Percentiles rank a stretch among this genome's conserved stretches.
These are phyloP conservation scores for Cryphonectria radicalis DNA, from an alignment of 2,329 filamentous ascomycete genomes.

Conservation along the genomic window DNA sequence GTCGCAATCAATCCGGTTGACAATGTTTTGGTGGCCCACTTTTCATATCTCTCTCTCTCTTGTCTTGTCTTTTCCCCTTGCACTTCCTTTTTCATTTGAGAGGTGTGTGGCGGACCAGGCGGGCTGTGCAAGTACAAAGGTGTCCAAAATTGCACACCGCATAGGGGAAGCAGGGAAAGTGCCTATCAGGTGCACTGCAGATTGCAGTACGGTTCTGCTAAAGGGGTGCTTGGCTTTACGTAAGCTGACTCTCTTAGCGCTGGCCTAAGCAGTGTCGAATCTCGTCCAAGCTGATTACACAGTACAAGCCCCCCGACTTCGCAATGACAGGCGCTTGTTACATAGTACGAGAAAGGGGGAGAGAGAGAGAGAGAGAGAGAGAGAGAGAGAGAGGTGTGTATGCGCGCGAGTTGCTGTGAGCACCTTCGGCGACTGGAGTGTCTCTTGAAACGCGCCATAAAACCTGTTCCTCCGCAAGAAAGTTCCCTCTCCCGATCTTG, in stretches of 20 bases:
- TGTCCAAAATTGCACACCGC: not conserved
- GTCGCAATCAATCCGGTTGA: not conserved
- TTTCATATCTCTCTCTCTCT: not conserved
- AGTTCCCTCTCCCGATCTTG: constrained; percentile 1
- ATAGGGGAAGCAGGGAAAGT: not conserved
- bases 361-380: not conserved
- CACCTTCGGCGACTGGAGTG: not conserved
- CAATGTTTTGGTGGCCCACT: not conserved
- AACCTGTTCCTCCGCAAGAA: not conserved
- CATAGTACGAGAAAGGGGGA: too few relatives aligned
- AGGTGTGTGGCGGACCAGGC: not conserved
- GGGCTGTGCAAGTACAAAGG: not conserved
- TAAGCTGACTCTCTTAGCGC: constrained; percentile 4
- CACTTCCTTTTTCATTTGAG: not conserved
- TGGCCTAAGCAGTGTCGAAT: constrained; percentile 2
- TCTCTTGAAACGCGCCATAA: constrained; percentile 17
- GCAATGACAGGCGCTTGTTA: not conserved
- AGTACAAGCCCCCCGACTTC: not conserved
- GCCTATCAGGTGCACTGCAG: not conserved
- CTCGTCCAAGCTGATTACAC: not conserved
- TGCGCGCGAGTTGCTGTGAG: too few relatives aligned
- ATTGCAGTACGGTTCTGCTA: not conserved
- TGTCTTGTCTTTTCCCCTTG: not conserved
- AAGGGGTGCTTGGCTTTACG: not conserved
- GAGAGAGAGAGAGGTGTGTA: not conserved